These are phyloP conservation scores for Talaromyces liani DNA, from an alignment of 495 filamentous ascomycete species.

Conservation along the genomic window DNA sequence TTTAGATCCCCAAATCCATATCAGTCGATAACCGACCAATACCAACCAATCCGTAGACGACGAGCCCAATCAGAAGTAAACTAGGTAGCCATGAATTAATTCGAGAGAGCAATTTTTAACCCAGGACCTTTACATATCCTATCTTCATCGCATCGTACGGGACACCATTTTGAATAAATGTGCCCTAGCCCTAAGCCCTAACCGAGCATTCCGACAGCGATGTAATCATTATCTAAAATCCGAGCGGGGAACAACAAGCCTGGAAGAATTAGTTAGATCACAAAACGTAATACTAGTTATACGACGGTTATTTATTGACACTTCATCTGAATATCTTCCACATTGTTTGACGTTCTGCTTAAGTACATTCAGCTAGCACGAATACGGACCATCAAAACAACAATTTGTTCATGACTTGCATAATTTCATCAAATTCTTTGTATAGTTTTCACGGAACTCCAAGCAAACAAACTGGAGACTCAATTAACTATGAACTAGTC, in stretches of 20 bases:
- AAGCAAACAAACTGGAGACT: background rate
- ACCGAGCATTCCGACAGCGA: background rate
- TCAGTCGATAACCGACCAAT: no score
- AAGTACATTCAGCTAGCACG: background rate
- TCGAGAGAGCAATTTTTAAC: no score
- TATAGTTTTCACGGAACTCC: background rate
- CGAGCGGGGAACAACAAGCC: background rate
- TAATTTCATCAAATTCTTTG: background rate
- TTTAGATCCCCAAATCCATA: no score
- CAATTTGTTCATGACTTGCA: background rate
- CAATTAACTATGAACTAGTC: background rate
- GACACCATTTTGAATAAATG: background rate
- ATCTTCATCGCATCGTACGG: no score
- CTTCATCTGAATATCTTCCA: background rate
- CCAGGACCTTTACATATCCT: no score
- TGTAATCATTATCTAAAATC: background rate
- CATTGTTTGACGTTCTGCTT: background rate
- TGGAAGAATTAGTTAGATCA: background rate
- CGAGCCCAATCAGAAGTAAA: no score
- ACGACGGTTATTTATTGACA: background rate
- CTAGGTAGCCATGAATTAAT: no score
- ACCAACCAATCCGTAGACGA: no score
- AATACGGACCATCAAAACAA: background rate
- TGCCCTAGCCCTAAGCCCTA: background rate
- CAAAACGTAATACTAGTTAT: background rate